Evolutionary conservation across 257 asterid species (phyloP), one percentile per base, ranked within the genome.

Genomic region (Solanum ossicruentum): DNA sequence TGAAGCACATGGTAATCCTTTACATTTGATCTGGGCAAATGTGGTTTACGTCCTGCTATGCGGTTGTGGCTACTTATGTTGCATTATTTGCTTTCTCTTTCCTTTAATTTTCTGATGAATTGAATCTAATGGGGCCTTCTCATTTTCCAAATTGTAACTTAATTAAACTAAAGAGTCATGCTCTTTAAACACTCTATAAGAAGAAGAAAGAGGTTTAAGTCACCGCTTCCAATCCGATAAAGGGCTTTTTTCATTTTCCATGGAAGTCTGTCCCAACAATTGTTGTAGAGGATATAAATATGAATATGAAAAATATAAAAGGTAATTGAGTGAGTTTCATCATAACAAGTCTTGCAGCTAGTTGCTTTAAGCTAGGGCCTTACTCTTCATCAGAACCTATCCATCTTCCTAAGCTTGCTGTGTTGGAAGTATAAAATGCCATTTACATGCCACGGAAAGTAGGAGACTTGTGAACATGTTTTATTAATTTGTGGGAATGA

Each of bases 1-100:
- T 91, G 97, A 92, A 91, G 99, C 99, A 89, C 99, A 96, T 86
- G 97, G 99, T 95, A 84, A 88, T 84, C 66, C 69, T 75, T 52
- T 71, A 80, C 43, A 49, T 55, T 83, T 72, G 80, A 72, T 60
- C 72, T 58, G 49, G 49, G 45, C 17, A 47, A 47, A 17, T 56
- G 60, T 72, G 69, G 10, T 67, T 41, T 80, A 57, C 85, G 56
- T 87, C 58, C 65, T 52, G 65, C 63, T 51, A 77, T 51, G 82
- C 49, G 52, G 49, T 78, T 78, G 83, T 16, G 65, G 26, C 65
- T 78, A 28, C 47, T 77, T 52, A 23, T 26, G 65, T 52, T 52
- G 65, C 83, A 78, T 78, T 78, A 26, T 78, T 49, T 77, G 47
- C 65, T 77, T 73, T 82, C 60, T 83, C 55, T 54, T 63, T 51